phyloP scores from a whole-genome alignment of 176 grass and related monocot species.

The Sorghum bicolor region DNA sequence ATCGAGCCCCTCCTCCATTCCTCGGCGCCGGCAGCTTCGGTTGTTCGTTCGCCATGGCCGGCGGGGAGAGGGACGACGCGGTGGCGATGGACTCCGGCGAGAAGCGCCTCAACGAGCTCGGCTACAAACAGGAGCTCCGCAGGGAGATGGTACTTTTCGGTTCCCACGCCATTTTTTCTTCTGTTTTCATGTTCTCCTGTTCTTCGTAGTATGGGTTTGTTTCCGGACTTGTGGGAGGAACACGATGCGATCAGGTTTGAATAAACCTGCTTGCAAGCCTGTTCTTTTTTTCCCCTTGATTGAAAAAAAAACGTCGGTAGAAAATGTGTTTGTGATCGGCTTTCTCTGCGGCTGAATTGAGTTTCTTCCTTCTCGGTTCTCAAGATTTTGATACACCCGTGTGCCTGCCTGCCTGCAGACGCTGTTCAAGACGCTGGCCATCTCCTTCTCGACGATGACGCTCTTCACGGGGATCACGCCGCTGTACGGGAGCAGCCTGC shows the following conservation, averaged over 20 bases:
- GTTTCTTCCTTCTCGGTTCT: neutral
- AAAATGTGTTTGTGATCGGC: neutral
- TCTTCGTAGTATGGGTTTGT: neutral
- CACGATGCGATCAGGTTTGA: neutral
- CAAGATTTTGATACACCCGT: neutral
- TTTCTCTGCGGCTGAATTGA: neutral
- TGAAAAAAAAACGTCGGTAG: no score
- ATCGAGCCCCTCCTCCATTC: neutral
- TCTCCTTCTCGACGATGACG: constrained; percentile 99
- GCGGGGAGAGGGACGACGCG: constrained; percentile 19
- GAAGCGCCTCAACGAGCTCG: constrained; percentile 99
- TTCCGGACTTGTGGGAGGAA: neutral
- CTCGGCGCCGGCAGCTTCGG: neutral
- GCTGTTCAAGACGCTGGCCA: constrained; percentile 98
- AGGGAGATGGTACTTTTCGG: constrained; percentile 85
- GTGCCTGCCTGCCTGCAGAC: constrained; percentile 42
- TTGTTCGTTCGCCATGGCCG: constrained; percentile 42
- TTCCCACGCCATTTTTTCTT: neutral
- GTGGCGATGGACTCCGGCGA: constrained; percentile 81
- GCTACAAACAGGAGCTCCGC: constrained; percentile 99
- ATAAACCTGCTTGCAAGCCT: neutral
- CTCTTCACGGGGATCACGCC: constrained; percentile 99
- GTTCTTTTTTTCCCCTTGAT: neutral
- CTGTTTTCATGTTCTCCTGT: neutral
- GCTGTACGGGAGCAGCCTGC: constrained; percentile 84